Evolutionary conservation across 495 filamentous ascomycete genomes (phyloP).

Genomic region (Penicillium robsamsonii): DNA sequence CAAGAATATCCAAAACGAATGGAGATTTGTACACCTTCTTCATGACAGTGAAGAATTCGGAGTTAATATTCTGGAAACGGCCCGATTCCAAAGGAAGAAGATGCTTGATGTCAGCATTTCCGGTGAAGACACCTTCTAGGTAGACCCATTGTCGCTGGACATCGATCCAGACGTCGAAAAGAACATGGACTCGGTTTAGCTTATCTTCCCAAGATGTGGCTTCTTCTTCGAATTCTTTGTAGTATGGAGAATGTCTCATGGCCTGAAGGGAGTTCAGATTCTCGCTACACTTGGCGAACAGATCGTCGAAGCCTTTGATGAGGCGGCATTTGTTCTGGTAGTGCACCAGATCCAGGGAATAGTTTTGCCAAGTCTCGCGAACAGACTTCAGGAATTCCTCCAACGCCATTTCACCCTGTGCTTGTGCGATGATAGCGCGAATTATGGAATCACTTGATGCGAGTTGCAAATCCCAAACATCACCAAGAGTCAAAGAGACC

Average conservation of each 20-base stretch:
- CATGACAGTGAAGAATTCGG: conserved; percentile 95
- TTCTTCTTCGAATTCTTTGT: conserved; percentile 98
- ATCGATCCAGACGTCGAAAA: conserved; percentile 99
- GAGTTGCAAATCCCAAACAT: conserved; percentile 96
- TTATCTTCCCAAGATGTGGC: conserved; percentile 97
- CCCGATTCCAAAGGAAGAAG: conserved; percentile 92
- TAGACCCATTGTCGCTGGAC: conserved; percentile 99
- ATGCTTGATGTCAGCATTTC: conserved; percentile 98
- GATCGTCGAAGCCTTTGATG: conserved; percentile 96
- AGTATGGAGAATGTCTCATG: conserved; percentile 98
- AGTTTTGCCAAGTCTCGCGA: conserved; percentile 93
- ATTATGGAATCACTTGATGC: conserved; percentile 81
- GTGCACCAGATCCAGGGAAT: conserved; percentile 87
- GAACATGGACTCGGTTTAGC: conserved; percentile 91
- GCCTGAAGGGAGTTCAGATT: conserved; percentile 96
- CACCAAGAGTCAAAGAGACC: conserved; percentile 89
- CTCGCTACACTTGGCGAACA: conserved; percentile 98
- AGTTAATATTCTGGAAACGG: conserved; percentile 98
- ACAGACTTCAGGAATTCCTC: conserved; percentile 98
- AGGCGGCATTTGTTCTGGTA: conserved; percentile 97
- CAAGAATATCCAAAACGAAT: conserved; percentile 89
- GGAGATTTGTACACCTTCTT: conserved; percentile 97
- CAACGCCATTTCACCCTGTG: conserved; percentile 96
- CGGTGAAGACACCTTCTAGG: conserved; percentile 95
- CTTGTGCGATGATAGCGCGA: conserved; percentile 88